Evolutionary conservation across 352 stramenopile genomes (phyloP), one percentile per base, ranked within the genome.

Genomic region (Phytophthora tentaculata): DNA sequence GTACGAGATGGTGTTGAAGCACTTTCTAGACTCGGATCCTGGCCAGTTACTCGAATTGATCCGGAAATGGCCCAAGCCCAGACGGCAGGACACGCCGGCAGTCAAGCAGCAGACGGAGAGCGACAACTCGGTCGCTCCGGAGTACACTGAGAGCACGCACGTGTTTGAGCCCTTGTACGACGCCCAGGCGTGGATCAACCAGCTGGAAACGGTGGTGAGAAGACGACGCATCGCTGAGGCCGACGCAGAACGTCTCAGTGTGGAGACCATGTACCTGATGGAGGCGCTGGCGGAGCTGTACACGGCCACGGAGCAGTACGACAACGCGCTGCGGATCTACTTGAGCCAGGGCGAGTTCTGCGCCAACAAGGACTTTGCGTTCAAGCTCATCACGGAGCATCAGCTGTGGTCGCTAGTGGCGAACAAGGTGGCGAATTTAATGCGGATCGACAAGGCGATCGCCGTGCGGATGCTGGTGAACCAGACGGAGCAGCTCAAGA

Each of bases 1-100:
- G 56, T 95, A 95, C 57, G 88, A 95, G 43, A 95, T 95, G 88
- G 83, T 93, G 16, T 68, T 95, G 26, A 90, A 91, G 64, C 88
- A 94, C 47, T 95, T 95, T 44, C 48, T 95, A 20, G 88, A 93
- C 48, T 91, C 84, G 2, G 88, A 95, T 74, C 85, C 88, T 0
- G 85, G 77, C 3, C 81, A 92, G 16, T 50, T 95, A 16, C 74
- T 94, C 0, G 83, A 94, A 35, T 77, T 94, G 13, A 91, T 95
- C 54, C 81, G 81, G 14, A 95, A 94, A 45, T 95, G 85, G 88
- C 88, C 88, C 2, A 95, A 93, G 20, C 88, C 88, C 0, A 77
- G 78, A 14, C 74, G 65, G 3, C 77, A 88, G 22, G 79, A 89
- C 24, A 47, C 69, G 3, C 12, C 59, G 19, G 44, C 52, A 35